Base-by-base conservation (phyloP, 148 eudicot genomes). In the Pouteria glomerata region DNA sequence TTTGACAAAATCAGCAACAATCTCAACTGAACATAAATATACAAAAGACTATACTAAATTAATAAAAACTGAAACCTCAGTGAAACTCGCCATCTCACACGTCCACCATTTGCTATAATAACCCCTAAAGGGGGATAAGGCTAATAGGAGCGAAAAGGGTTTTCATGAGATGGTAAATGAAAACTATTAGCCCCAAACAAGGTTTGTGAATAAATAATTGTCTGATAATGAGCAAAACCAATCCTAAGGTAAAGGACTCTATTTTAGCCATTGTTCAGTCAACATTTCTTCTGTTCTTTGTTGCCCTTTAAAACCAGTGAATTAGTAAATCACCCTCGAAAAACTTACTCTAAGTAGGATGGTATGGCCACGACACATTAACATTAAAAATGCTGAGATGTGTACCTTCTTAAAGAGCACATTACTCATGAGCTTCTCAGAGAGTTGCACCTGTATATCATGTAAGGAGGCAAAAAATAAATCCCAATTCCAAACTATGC, bases 371-470 rank as follows among this genome's bases (percentile, higher is more conserved):
- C 47, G 16, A 64, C 13, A 4, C 3, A 42, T 24, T 4, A 56
- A 41, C 29, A 19, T 35, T 14, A 41, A 45, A 57, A 18, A 44
- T 33, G 33, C 57, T 24, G 53, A 50, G 59, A 30, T 5, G 60
- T 74, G 34, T 82, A 92, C 99, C 97, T 95, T 95, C 82, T 88
- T 95, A 68, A 92, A 88, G 57, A 92, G 87, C 63, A 95, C 88
- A 76, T 88, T 88, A 79, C 97, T 95, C 99, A 95, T 95, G 72
- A 95, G 79, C 76, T 90, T 90, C 88, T 95, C 99, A 62, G 99
- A 90, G 26, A 95, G 94, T 88, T 88, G 99, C 56, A 91, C 96
- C 99, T 95, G 70, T 61, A 71, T 57, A 58, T 62, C 59, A 67
- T 26, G 53, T 27, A 35, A 64, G 16, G 42, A 47, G 51, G 53